These are phyloP conservation scores for Beauveria varroae DNA, from an alignment of 2,329 filamentous ascomycete species.

Conservation along the genomic window DNA sequence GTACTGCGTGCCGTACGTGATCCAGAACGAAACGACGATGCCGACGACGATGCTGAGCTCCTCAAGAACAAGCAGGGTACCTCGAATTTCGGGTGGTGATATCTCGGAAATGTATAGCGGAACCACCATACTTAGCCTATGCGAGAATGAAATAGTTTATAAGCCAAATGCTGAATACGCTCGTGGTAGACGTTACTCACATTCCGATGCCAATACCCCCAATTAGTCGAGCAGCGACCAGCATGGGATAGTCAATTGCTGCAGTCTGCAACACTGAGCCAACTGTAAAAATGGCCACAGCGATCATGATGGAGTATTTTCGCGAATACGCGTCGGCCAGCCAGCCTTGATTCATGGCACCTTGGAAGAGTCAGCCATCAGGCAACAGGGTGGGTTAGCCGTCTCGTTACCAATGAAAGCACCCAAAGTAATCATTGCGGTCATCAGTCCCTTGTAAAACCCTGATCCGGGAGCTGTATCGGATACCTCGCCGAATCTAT, in stretches of 20 bases:
- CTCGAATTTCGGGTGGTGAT: constrained; percentile 40
- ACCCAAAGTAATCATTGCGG: background rate
- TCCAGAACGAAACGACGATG: constrained; percentile 25
- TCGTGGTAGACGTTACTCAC: constrained; percentile 1
- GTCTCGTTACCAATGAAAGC: background rate
- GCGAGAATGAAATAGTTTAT: background rate
- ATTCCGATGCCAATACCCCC: constrained; percentile 34
- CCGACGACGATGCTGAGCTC: constrained; percentile 26
- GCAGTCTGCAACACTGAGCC: constrained; percentile 36
- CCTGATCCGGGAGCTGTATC: constrained; percentile 19
- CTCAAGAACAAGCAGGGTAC: constrained; percentile 36
- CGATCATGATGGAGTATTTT: background rate
- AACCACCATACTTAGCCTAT: constrained; percentile 14
- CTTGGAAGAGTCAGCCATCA: background rate
- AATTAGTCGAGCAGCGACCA: constrained; percentile 30
- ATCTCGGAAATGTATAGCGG: constrained; percentile 40
- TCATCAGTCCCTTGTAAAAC: background rate
- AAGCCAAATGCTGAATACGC: background rate
- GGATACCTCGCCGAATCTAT: constrained; percentile 25
- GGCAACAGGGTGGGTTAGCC: background rate
- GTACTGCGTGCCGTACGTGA: constrained; percentile 23
- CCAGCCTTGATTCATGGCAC: background rate
- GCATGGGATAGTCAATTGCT: constrained; percentile 32
- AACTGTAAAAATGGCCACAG: constrained; percentile 21
- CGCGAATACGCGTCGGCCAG: background rate